Percentiles rank a stretch among this genome's conserved stretches.
phyloP scores from a whole-genome alignment of 2,329 filamentous ascomycete species.

The Clonostachys byssicola region DNA sequence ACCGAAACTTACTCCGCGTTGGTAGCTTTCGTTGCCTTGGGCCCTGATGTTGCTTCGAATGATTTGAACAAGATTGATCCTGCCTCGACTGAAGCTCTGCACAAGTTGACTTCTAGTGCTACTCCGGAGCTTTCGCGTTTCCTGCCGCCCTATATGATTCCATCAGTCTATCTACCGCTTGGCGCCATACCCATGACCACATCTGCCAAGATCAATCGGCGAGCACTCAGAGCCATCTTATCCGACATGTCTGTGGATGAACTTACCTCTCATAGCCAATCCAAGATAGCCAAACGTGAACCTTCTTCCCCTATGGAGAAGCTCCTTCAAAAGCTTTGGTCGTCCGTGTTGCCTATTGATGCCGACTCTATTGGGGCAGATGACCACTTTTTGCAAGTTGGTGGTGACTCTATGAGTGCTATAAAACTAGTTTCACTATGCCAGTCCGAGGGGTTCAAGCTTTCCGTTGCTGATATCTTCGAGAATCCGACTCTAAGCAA shows the following conservation, averaged over 20 bases:
- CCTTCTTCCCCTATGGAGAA: constrained; percentile 15
- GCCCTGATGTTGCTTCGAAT: not conserved
- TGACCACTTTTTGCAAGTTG: constrained; percentile 38
- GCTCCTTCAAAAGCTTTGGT: constrained; percentile 20
- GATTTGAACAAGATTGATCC: constrained; percentile 5
- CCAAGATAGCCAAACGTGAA: too few species aligned
- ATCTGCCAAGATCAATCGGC: constrained; percentile 2
- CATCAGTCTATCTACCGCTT: not conserved
- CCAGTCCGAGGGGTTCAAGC: constrained; percentile 7
- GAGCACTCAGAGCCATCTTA: constrained; percentile 14
- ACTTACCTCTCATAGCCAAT: too few species aligned
- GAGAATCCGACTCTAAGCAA: not conserved
- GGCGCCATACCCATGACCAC: not conserved
- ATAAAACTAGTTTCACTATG: constrained; percentile 2
- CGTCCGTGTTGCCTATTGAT: constrained; percentile 1
- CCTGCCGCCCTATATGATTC: constrained; percentile 6
- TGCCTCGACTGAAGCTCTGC: constrained; percentile 1
- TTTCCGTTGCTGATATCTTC: not conserved
- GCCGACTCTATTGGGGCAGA: constrained; percentile 21
- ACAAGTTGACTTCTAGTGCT: not conserved
- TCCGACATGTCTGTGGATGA: too few species aligned
- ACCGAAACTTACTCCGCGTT: not conserved
- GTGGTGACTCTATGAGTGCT: constrained; percentile 24
- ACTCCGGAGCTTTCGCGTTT: not conserved
- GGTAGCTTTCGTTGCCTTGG: not conserved